Base-by-base conservation (phyloP, 306 rosid species). In the Quercus rubra region DNA sequence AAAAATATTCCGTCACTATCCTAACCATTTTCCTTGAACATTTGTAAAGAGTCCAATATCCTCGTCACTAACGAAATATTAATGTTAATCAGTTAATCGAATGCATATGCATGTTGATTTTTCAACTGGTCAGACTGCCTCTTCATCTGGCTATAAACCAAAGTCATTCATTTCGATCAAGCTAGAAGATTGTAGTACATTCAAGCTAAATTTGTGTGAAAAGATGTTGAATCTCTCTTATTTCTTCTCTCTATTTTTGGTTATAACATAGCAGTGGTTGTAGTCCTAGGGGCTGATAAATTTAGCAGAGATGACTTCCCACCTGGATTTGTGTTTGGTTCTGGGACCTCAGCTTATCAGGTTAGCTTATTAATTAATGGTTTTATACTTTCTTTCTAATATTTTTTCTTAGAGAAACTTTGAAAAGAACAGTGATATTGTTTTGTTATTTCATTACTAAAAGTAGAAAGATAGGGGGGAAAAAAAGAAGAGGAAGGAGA, bases 331-430 rank as follows among this genome's bases (percentile, higher is more conserved):
- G 85, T 91, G 0, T 92, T 92, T 76, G 93, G 96, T n/a, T 89
- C 90, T 2, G 71, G 83, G 73, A 77, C 90, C 75, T 85, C 96
- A 0, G 96, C 96, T 74, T 92, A 86, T 56, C 96, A 92, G 91
- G 96, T 85, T n/a, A 15, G 10, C 54, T 17, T 7, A 43, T 43
- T 43, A 43, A 43, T 43, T 43, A 43, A 43, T 9, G 13, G 51
- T 43, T 43, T 43, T 43, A 43, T 43, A 43, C 51, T 2, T 6
- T 30, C 63, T 57, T 57, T 8, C 6, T 0, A 27, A n/a, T 49
- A 15, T 30, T 15, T 14, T 15, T 14, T n/a, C 11, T 57, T 57
- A 57, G 8, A 20, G 2, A 4, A 6, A 43, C 51, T 43, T 7
- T 56, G 3, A 57, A 9, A 57, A 20, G 12, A n/a, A 20, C 9